Conservation (phyloP, 108 stramenopile genomes). For the Cyclostephanos tholiformis region DNA sequence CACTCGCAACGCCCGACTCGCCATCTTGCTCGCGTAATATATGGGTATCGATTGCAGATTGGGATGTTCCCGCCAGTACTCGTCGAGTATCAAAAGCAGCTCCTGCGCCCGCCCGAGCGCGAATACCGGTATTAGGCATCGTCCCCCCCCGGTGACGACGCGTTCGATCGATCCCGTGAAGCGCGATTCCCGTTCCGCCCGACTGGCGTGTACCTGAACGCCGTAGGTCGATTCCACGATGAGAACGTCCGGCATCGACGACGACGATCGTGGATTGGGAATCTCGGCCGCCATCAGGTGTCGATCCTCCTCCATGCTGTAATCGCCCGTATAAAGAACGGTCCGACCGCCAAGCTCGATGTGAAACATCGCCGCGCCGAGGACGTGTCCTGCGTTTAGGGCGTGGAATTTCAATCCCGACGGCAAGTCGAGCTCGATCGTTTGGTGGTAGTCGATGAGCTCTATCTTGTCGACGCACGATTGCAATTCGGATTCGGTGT, state of each 20-base stretch:
- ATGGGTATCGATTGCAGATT: constrained; percentile 94
- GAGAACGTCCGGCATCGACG: constrained; percentile 89
- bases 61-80: constrained; percentile 96
- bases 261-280: constrained; percentile 53
- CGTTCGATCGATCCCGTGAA: constrained; percentile 91
- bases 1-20: constrained; percentile 92
- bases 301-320: constrained; percentile 96
- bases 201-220: constrained; percentile 90
- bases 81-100: constrained; percentile 96
- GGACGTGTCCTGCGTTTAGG: constrained; percentile 97
- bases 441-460: constrained; percentile 95
- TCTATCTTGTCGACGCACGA: constrained; percentile 95
- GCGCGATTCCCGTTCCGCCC: constrained; percentile 92
- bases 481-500: constrained; percentile 91
- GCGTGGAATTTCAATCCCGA: constrained; percentile 92
- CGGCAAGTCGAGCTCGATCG: constrained; percentile 70
- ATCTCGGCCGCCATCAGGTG: constrained; percentile 98
- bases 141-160: constrained; percentile 89
- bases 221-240: constrained; percentile 98
- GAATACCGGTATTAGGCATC: constrained; percentile 97
- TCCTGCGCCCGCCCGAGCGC: constrained; percentile 98
- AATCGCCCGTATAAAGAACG: constrained; percentile 98
- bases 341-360: constrained; percentile 94
- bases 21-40: constrained; percentile 94
- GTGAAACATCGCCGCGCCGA: constrained; percentile 98